Evolutionary conservation across 108 stramenopile genomes (phyloP).

Genomic region (Schizochytrium sp.): DNA sequence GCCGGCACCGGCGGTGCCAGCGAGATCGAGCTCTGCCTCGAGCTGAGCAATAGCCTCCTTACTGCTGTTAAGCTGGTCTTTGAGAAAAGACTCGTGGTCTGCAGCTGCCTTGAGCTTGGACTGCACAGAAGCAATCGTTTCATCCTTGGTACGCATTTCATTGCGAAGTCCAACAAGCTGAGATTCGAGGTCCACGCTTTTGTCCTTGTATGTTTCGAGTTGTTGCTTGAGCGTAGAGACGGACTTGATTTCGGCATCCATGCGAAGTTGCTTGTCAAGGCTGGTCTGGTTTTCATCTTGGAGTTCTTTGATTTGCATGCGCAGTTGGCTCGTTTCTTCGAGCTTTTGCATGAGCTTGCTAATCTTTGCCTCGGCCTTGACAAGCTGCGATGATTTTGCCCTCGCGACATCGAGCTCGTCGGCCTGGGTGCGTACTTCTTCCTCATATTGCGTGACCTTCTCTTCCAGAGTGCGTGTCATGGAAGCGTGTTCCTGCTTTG

Average conservation of each 20-base stretch:
- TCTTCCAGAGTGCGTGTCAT: background rate
- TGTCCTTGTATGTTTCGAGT: constrained; percentile 5
- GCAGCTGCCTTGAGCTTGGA: constrained; percentile 5
- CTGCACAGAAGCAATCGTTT: background rate
- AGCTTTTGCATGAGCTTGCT: constrained; percentile 18
- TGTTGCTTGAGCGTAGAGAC: background rate
- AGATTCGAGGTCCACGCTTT: background rate
- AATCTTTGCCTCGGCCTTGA: constrained; percentile 4
- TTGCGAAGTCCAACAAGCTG: background rate
- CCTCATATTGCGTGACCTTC: background rate
- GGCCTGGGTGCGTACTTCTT: background rate
- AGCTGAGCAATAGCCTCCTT: constrained; percentile 9
- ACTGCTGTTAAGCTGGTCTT: background rate
- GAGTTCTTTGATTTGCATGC: background rate
- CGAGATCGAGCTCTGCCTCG: background rate
- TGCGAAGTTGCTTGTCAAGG: background rate
- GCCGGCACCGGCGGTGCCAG: background rate
- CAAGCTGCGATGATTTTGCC: background rate
- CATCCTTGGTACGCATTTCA: background rate
- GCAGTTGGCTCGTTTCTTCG: background rate
- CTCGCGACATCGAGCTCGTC: constrained; percentile 9
- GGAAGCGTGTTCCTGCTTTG: background rate
- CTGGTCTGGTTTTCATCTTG: background rate
- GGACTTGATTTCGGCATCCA: background rate
- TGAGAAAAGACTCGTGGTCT: background rate